Base-by-base conservation (phyloP, 202 grass and related monocot genomes). In the Carex arenaria region DNA sequence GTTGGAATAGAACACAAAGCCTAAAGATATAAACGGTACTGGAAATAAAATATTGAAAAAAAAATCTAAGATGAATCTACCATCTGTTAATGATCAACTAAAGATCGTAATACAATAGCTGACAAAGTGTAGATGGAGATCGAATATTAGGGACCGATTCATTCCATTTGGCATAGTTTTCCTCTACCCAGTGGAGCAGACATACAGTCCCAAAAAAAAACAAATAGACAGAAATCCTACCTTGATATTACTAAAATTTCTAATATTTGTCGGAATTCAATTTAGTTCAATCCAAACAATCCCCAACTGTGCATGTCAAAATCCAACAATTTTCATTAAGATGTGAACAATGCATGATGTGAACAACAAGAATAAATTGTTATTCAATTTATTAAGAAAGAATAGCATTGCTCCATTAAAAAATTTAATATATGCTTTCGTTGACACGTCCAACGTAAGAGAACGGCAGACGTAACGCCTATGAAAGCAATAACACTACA, bases 391-490 rank as follows among this genome's bases (percentile, higher is more conserved):
- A 40, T 40, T 40, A 42, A 57, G 31, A 76, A 71, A 54, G 1
- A 31, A 60, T 84, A 63, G 85, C 70, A 88, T 49, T 86, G 82
- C 81, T 87, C 85, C 32, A 34, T 34, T 34, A 34, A 3, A 34
- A 34, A 84, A 88, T 62, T 87, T 82, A 0, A 84, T 97, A 11
- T 97, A 67, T 60, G 72, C 86, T 84, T 87, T 64, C 66, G 72
- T 79, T 87, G 86, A 87, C 72, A 59, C 86, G 59, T 70, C 71
- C 62, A 79, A 40, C 30, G 72, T 4, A 51, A 54, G 30, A 53
- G 64, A 54, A 74, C 85, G 85, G 82, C 77, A 81, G 88, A 93
- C 82, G 89, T 89, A 93, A 93, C 91, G 85, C 93, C 89, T 91
- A 81, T 86, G 90, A 93, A 87, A 87, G 72, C 81, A 36, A 83